Evolutionary conservation across 441 rosid species (phyloP).

Genomic region (Euphorbia celastroides): DNA sequence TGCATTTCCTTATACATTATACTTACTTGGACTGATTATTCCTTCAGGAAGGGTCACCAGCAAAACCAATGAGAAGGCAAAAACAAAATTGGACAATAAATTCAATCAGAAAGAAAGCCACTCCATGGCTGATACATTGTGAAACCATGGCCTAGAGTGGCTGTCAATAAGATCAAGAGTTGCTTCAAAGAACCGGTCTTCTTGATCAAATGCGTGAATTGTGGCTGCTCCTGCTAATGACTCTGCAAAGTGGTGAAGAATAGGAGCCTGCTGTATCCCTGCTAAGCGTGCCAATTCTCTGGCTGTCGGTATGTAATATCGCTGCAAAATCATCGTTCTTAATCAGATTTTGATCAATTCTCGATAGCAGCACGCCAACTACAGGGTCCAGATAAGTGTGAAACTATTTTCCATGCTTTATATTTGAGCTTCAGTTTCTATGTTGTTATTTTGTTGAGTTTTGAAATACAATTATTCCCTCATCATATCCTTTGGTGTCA

Average conservation of each 20-base stretch:
- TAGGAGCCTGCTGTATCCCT: constrained; percentile 87
- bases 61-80: constrained; percentile 86
- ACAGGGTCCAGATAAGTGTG: constrained; percentile 4
- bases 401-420: not conserved
- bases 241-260: constrained; percentile 96
- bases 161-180: constrained; percentile 68
- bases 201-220: constrained; percentile 87
- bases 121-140: constrained; percentile 86
- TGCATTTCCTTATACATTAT: constrained; percentile 4
- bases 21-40: constrained; percentile 92
- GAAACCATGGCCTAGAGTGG: constrained; percentile 97
- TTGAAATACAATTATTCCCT: not conserved
- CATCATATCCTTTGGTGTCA: not conserved
- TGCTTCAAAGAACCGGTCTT: constrained; percentile 53
- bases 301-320: constrained; percentile 92
- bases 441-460: not conserved
- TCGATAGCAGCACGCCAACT: not conserved
- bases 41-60: constrained; percentile 95
- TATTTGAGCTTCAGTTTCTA: not conserved
- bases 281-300: constrained; percentile 92
- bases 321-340: constrained; percentile 35
- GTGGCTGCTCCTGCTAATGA: constrained; percentile 91
- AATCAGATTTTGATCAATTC: not conserved
- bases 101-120: constrained; percentile 97
- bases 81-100: constrained; percentile 81